A percentile compares a stretch with the other conserved stretches of the same genome.
phyloP scores from a whole-genome alignment of 257 asterid genomes.

The Solanum raphanifolium region DNA sequence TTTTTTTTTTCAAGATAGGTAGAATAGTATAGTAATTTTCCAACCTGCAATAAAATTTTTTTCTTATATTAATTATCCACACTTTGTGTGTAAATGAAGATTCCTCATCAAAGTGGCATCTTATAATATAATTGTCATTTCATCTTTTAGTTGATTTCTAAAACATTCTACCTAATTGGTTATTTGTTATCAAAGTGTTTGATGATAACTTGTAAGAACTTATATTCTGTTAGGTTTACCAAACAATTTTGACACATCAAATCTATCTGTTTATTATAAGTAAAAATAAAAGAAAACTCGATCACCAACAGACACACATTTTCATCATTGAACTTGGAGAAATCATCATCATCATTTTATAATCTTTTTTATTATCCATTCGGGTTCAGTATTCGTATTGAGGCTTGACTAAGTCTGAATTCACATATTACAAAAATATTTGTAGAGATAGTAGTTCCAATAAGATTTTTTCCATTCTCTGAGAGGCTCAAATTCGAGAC shows the following conservation, averaged over 20 bases:
- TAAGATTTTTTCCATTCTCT: background rate
- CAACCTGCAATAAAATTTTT: background rate
- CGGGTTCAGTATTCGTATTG: background rate
- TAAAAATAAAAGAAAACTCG: background rate
- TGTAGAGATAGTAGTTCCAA: background rate
- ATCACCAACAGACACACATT: background rate
- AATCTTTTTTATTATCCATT: background rate
- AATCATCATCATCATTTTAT: background rate
- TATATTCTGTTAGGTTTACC: conserved; percentile 19
- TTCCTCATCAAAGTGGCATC: conserved; percentile 3
- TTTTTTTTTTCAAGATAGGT: background rate
- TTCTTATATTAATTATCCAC: background rate
- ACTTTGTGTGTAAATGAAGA: conserved; percentile 27
- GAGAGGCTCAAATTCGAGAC: background rate
- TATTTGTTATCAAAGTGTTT: conserved; percentile 3
- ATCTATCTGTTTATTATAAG: background rate
- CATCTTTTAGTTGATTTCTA: conserved; percentile 3
- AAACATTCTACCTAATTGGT: conserved; percentile 8
- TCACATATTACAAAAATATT: background rate
- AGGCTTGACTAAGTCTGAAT: accelerated
- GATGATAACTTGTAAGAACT: conserved; percentile 3
- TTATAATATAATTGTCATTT: background rate
- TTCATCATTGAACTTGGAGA: background rate
- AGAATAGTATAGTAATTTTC: background rate
- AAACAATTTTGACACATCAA: background rate